phyloP scores from a whole-genome alignment of 2,329 filamentous ascomycete genomes.

The Cladosporium sp. region DNA sequence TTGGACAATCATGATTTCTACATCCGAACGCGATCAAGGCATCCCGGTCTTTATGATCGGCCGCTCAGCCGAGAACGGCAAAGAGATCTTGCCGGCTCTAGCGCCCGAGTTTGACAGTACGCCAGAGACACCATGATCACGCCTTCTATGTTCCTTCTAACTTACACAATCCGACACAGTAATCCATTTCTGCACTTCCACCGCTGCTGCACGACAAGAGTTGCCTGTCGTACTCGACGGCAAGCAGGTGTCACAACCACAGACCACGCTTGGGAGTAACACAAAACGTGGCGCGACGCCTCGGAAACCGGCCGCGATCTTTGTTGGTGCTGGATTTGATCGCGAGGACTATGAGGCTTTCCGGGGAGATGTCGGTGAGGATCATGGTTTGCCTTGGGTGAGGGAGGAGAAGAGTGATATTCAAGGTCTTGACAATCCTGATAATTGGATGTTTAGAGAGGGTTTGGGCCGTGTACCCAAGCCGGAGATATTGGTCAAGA shows the following conservation, averaged over 20 bases:
- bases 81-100: constrained; percentile 12
- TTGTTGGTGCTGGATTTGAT: constrained; percentile 6
- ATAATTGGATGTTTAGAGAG: constrained; percentile 13
- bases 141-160: neutral
- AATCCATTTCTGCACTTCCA: constrained; percentile 16
- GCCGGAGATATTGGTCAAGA: constrained; percentile 10
- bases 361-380: constrained; percentile 5
- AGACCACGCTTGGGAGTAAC: constrained; percentile 13
- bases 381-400: constrained; percentile 7
- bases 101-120: constrained; percentile 14
- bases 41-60: constrained; percentile 20
- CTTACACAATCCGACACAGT: neutral
- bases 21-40: constrained; percentile 1
- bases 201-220: constrained; percentile 12
- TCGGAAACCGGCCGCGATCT: constrained; percentile 9
- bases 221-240: constrained; percentile 6
- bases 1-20: neutral
- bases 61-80: constrained; percentile 16
- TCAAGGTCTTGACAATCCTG: constrained; percentile 8
- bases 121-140: neutral
- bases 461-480: constrained; percentile 11
- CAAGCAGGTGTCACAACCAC: constrained; percentile 3
- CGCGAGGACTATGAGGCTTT: constrained; percentile 13
- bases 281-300: constrained; percentile 5
- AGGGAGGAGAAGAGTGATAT: constrained; percentile 16